Percentiles rank a stretch among this genome's conserved stretches.
Conservation (phyloP, 176 grass and related monocot genomes). For the Eragrostis curvula region DNA sequence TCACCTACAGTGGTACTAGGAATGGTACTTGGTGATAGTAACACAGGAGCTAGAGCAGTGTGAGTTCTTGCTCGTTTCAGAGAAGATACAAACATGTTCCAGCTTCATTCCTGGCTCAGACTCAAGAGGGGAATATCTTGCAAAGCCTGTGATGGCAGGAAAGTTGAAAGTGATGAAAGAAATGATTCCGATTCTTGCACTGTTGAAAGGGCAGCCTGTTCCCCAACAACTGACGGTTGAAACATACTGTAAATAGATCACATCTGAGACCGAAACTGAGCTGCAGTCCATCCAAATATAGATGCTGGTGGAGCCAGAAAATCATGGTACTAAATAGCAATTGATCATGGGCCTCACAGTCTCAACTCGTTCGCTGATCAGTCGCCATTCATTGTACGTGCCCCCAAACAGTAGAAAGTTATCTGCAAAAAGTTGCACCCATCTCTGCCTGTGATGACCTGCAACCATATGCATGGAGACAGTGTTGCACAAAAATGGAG, state of each 20-base stretch:
- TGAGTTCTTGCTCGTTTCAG: slow-evolving; percentile 6
- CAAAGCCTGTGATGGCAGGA: background rate
- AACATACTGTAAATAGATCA: slow-evolving; percentile 18
- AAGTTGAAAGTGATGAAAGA: background rate
- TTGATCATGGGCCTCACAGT: background rate
- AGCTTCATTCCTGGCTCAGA: background rate
- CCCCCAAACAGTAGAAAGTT: slow-evolving; percentile 22
- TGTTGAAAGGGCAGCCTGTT: slow-evolving; percentile 35
- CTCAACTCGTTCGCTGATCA: slow-evolving; percentile 2
- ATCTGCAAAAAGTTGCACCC: background rate
- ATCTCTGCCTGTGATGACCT: slow-evolving; percentile 1
- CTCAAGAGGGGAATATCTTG: background rate
- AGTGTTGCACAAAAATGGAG: slow-evolving; percentile 33
- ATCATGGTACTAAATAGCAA: background rate
- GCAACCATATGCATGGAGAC: slow-evolving; percentile 34
- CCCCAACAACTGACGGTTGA: slow-evolving; percentile 38
- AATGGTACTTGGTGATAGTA: slow-evolving; percentile 12
- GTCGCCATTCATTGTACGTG: slow-evolving; percentile 30
- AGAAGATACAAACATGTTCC: slow-evolving; percentile 17
- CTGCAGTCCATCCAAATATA: background rate
- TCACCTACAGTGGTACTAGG: slow-evolving; percentile 13
- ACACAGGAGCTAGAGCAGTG: slow-evolving; percentile 18
- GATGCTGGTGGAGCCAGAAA: background rate
- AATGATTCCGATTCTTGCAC: slow-evolving; percentile 20
- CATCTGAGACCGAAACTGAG: slow-evolving; percentile 21